Conservation (phyloP, 306 rosid species). For the Acmispon strigosus region DNA sequence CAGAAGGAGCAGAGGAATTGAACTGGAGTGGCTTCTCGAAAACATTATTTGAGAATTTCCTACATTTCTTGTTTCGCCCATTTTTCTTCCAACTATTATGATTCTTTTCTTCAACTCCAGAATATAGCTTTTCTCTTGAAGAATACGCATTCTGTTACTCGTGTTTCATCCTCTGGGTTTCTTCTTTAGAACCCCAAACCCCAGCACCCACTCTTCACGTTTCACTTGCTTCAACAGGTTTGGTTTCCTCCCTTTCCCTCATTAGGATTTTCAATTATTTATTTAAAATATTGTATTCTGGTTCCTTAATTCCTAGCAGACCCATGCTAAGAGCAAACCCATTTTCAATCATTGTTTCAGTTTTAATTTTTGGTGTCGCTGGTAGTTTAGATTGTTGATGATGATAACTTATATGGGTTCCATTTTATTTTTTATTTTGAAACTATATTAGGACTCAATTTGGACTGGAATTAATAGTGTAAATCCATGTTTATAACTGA, state of each 20-base stretch:
- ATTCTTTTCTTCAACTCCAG: constrained; percentile 41
- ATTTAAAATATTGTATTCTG: neutral
- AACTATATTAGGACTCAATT: neutral
- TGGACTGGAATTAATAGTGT: neutral
- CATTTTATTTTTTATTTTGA: neutral
- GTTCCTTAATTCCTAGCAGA: neutral
- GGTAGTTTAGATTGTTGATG: neutral
- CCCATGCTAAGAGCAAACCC: neutral
- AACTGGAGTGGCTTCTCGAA: neutral
- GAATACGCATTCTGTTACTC: neutral
- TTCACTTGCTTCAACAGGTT: constrained; percentile 27
- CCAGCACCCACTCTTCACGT: neutral
- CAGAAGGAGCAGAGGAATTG: neutral
- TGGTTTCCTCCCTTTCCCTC: neutral
- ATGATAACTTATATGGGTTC: neutral
- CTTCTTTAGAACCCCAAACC: neutral
- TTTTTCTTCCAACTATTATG: constrained; percentile 7
- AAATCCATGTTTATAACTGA: neutral
- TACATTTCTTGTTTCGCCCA: neutral
- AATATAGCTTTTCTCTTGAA: neutral
- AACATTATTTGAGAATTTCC: neutral
- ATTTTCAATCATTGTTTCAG: neutral
- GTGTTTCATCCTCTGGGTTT: neutral
- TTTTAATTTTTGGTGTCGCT: neutral
- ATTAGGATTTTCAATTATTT: neutral